Evolutionary conservation across 306 rosid genomes (phyloP), one percentile per base, ranked within the genome.

Genomic region (Dalbergia oliveri): DNA sequence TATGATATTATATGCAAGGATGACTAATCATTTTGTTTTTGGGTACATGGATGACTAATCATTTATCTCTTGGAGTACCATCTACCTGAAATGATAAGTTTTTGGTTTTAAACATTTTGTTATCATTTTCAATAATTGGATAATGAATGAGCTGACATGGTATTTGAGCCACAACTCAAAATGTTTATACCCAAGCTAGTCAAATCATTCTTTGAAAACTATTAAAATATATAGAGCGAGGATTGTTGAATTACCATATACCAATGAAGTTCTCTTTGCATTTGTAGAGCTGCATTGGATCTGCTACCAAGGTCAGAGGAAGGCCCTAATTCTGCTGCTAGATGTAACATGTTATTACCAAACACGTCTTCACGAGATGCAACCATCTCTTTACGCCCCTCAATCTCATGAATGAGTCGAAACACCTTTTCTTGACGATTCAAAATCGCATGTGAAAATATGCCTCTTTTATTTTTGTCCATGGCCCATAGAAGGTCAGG

Each of bases 201-300:
- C 31, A 26, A 37, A 6, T 37, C 0, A 37, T 37, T 37, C 41
- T 37, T 37, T 5, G 1, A 37, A 37, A 37, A 6, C n/a, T n/a
- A 37, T 8, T 37, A 5, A 37, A 0, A 37, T 37, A 8, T 1
- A 37, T 37, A 5, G 41, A 37, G 41, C 0, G 41, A 37, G 7
- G 7, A 6, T 0, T 37, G 1, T 3, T 44, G 50, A 26, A 9
- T 16, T 58, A 58, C 64, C 35, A 9, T 19, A 58, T 8, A 58
- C 64, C 64, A 58, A 8, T 56, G 23, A 56, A 56, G 61, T 56
- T 56, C 35, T 19, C 63, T 58, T 19, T 58, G 34, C 63, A 60
- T 60, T 60, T 60, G 66, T 0, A 60, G 39, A 60, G 66, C 66
- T 1, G 39, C 66, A 60, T 60, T 58, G 64, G 16, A 12, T 60